Evolutionary conservation across 306 rosid genomes (phyloP).

Genomic region (Hippophae rhamnoides): DNA sequence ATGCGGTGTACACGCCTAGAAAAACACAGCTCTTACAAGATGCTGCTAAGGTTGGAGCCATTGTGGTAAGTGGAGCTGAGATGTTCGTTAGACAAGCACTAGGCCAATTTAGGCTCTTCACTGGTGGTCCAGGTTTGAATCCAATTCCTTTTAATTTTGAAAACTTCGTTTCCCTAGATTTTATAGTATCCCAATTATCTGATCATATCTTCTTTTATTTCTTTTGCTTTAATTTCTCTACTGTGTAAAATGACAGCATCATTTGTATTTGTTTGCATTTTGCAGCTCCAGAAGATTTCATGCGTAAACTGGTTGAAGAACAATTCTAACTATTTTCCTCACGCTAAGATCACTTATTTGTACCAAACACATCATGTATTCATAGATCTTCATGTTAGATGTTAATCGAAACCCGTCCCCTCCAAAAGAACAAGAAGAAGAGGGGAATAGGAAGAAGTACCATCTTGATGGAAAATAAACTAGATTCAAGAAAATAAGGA

Average conservation of each 20-base stretch:
- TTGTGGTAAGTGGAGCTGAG: constrained; percentile 18
- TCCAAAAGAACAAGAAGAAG: no score
- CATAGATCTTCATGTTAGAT: no score
- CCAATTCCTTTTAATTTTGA: not conserved
- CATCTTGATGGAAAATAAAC: no score
- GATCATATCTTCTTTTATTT: not conserved
- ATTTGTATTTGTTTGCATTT: not conserved
- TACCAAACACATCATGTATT: not conserved
- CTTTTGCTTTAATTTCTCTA: not conserved
- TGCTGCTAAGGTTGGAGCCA: constrained; percentile 15
- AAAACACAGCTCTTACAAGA: constrained; percentile 14
- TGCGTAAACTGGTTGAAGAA: constrained; percentile 15
- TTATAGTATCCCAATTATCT: no score
- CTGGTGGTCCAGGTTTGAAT: constrained; percentile 9
- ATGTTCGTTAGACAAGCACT: constrained; percentile 19
- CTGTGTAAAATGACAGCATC: no score
- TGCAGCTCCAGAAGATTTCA: constrained; percentile 17
- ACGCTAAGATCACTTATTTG: not conserved
- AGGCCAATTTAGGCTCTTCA: constrained; percentile 14
- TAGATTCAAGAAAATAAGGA: no score
- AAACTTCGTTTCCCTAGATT: not conserved
- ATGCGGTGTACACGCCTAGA: constrained; percentile 18
- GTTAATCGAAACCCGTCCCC: no score
- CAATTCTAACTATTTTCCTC: constrained; percentile 1
- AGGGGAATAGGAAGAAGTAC: no score